These are phyloP conservation scores for Russula sp. DNA, from an alignment of 768 basidiomycete species.

Conservation along the genomic window DNA sequence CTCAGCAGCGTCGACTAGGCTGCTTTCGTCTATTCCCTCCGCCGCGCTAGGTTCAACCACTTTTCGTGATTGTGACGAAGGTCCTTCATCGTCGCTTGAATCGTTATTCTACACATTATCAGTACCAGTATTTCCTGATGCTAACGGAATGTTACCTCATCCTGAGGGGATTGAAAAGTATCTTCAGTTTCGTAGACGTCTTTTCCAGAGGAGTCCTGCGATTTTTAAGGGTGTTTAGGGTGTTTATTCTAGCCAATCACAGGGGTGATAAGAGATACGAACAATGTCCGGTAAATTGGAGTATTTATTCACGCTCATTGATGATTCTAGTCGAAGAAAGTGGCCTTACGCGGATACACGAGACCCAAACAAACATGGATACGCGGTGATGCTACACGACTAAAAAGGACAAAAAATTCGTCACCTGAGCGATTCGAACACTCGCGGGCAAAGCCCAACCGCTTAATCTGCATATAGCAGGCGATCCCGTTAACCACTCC, in stretches of 20 bases:
- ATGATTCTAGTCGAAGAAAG: not conserved
- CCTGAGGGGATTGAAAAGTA: constrained; percentile 47
- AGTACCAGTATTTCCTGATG: not conserved
- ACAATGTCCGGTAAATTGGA: constrained; percentile 91
- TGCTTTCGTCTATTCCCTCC: constrained; percentile 68
- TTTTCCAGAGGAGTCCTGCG: constrained; percentile 75
- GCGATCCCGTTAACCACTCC: constrained; percentile 80
- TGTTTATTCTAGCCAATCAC: not conserved
- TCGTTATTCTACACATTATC: constrained; percentile 42
- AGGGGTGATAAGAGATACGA: constrained; percentile 26
- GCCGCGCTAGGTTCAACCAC: constrained; percentile 37
- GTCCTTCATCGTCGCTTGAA: constrained; percentile 60
- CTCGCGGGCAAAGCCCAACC: constrained; percentile 32
- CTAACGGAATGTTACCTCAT: constrained; percentile 41
- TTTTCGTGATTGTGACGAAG: constrained; percentile 37
- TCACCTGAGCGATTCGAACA: constrained; percentile 33
- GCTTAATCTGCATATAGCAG: constrained; percentile 33
- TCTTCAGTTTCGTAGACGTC: constrained; percentile 94
- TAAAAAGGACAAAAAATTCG: constrained; percentile 19
- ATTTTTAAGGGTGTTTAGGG: not conserved
- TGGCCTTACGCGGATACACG: not conserved
- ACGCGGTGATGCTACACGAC: not conserved
- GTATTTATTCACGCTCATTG: constrained; percentile 54
- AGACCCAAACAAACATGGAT: not conserved
- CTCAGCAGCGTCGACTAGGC: constrained; percentile 56